A percentile compares a stretch with the other conserved stretches of the same genome.
phyloP scores from a whole-genome alignment of 441 rosid genomes.

The Populus trichocarpa region DNA sequence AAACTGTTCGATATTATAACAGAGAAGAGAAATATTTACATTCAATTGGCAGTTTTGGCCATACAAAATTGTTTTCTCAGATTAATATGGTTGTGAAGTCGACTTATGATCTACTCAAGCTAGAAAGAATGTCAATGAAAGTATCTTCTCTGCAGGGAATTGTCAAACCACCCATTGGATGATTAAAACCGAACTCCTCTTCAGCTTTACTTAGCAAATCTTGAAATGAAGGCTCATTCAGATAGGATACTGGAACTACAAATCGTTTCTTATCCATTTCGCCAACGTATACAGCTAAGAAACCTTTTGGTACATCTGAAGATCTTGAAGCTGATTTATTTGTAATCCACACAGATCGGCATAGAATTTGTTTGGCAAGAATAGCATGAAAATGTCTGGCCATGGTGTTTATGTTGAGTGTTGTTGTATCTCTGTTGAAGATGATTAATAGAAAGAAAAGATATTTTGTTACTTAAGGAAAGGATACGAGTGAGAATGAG shows the following conservation, averaged over 20 bases:
- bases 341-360: no score
- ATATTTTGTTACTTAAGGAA: background rate
- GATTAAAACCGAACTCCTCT: no score
- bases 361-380: background rate
- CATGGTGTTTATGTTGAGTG: background rate
- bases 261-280: conserved; percentile 9
- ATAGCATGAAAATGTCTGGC: background rate
- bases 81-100: no score
- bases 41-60: no score
- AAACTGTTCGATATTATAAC: no score
- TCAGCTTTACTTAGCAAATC: no score
- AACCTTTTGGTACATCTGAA: no score
- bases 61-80: no score
- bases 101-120: background rate
- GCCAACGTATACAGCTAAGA: background rate
- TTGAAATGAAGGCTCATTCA: no score
- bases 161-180: background rate
- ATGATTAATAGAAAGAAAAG: background rate
- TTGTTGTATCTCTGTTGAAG: background rate
- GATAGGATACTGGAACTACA: conserved; percentile 11
- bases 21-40: no score
- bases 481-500: background rate
- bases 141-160: background rate
- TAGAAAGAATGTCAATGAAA: background rate
- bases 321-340: no score